phyloP scores from a whole-genome alignment of 345 rosid species.

The Punica granatum region DNA sequence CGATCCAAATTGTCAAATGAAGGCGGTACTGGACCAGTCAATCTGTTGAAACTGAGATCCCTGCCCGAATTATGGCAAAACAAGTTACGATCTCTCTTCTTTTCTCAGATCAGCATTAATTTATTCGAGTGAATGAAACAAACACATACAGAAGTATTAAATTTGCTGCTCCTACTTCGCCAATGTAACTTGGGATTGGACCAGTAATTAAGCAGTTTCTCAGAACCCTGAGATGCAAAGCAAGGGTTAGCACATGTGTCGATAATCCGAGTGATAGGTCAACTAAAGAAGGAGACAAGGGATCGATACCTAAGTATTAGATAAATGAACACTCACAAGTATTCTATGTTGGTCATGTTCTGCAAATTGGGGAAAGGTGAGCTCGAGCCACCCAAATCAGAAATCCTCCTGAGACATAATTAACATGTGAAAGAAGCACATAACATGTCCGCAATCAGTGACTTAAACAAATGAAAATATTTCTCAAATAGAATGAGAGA shows the following conservation, averaged over 20 bases:
- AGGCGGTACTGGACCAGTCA: conserved; percentile 47
- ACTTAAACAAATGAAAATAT: background rate
- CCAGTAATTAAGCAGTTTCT: conserved; percentile 54
- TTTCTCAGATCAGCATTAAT: background rate
- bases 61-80: conserved; percentile 25
- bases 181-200: conserved; percentile 43
- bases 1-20: conserved; percentile 10
- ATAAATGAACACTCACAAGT: conserved; percentile 43
- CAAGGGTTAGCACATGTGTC: background rate
- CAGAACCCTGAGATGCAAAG: conserved; percentile 38
- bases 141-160: background rate
- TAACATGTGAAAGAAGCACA: background rate
- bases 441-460: background rate
- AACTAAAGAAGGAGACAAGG: background rate
- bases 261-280: background rate
- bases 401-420: conserved; percentile 44
- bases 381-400: conserved; percentile 47
- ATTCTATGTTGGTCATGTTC: conserved; percentile 10
- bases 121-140: background rate
- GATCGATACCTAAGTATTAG: background rate
- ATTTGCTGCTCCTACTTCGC: conserved; percentile 5
- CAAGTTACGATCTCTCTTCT: background rate
- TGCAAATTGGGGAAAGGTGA: conserved; percentile 45
- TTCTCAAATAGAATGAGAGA: background rate
- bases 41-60: conserved; percentile 71